phyloP scores from a whole-genome alignment of 2,329 filamentous ascomycete genomes.

The Aspergillus alliaceus region DNA sequence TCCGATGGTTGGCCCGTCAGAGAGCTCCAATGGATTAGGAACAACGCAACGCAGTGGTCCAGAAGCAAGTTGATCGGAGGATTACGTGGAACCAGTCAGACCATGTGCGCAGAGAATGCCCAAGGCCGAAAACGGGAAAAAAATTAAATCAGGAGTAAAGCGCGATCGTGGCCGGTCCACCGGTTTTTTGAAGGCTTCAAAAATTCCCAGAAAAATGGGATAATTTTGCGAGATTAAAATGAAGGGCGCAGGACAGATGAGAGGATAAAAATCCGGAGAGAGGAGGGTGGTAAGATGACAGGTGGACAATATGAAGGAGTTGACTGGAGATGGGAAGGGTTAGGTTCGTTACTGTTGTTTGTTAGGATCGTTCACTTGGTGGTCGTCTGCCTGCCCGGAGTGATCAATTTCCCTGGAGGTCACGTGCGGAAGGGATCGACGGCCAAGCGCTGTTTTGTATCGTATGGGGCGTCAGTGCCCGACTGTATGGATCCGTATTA shows the following conservation, averaged over 20 bases:
- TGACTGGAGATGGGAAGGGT: neutral
- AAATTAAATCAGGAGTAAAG: slow-evolving; percentile 1
- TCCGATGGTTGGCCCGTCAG: slow-evolving; percentile 9
- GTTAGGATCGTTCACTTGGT: neutral
- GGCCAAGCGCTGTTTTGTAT: neutral
- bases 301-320: neutral
- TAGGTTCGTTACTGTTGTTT: no score
- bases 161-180: slow-evolving; percentile 6
- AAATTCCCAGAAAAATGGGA: slow-evolving; percentile 1
- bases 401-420: neutral
- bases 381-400: neutral
- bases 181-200: neutral
- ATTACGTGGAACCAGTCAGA: slow-evolving; percentile 20
- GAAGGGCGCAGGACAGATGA: neutral
- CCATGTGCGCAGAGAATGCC: slow-evolving; percentile 21
- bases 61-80: slow-evolving; percentile 3
- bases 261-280: neutral
- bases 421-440: neutral
- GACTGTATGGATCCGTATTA: neutral
- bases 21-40: slow-evolving; percentile 3
- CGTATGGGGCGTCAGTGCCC: neutral
- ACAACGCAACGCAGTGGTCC: slow-evolving; percentile 3
- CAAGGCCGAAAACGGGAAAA: slow-evolving; percentile 10
- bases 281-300: neutral
- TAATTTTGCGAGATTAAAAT: neutral